Evolutionary conservation across 345 rosid species (phyloP).

Genomic region (Jatropha curcas): DNA sequence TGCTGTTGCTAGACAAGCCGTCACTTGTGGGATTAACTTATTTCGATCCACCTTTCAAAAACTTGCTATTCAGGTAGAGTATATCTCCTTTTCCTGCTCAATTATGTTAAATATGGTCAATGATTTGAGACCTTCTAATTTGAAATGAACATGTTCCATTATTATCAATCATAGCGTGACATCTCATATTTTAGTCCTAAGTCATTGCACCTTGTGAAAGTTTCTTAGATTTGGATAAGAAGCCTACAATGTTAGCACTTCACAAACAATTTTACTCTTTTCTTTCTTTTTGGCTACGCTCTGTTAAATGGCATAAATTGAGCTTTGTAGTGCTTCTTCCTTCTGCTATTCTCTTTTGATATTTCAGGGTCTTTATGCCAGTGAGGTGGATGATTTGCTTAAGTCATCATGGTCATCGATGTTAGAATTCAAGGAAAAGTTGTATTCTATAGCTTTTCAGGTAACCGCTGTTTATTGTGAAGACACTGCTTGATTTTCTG

Average conservation of each 20-base stretch:
- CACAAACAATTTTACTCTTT: not conserved
- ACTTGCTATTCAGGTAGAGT: slow-evolving; percentile 69
- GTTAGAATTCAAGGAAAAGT: slow-evolving; percentile 80
- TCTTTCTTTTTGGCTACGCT: not conserved
- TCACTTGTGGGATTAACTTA: slow-evolving; percentile 58
- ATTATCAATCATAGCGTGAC: not conserved
- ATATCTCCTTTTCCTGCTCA: not conserved
- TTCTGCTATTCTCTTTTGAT: not conserved
- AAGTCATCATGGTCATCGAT: slow-evolving; percentile 81
- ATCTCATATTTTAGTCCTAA: not conserved
- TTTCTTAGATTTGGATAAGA: not conserved
- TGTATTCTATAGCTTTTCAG: slow-evolving; percentile 76
- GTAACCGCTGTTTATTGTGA: slow-evolving; percentile 35
- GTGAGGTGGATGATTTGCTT: slow-evolving; percentile 61
- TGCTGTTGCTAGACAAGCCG: slow-evolving; percentile 85
- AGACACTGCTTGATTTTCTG: slow-evolving; percentile 18
- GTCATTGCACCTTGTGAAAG: not conserved
- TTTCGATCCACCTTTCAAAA: slow-evolving; percentile 62
- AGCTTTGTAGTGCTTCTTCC: slow-evolving; percentile 17
- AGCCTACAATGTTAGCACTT: not conserved
- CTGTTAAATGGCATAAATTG: not conserved
- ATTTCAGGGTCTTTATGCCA: slow-evolving; percentile 68
- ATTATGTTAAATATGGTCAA: not conserved
- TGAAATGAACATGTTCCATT: not conserved
- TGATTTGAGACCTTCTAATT: not conserved